Percentiles rank a stretch among this genome's conserved stretches.
Evolutionary conservation across 1,139 yeast genomes (phyloP).

Genomic region (Starmera stellimalicola): DNA sequence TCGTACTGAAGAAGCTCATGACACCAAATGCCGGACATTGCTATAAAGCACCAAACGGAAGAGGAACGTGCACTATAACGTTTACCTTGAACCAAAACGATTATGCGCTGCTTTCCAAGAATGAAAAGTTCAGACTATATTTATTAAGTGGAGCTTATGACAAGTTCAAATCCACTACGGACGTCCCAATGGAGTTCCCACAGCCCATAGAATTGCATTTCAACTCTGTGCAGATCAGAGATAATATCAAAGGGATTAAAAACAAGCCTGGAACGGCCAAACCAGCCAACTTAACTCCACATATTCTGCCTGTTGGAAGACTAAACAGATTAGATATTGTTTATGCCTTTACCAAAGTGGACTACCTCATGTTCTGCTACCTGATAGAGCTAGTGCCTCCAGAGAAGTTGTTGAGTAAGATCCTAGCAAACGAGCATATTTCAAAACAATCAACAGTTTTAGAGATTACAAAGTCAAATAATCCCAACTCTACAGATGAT

Average conservation of each 20-base stretch:
- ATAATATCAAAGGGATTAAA: constrained; percentile 50
- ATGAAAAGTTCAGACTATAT: constrained; percentile 27
- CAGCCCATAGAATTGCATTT: constrained; percentile 45
- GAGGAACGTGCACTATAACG: constrained; percentile 30
- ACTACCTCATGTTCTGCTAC: constrained; percentile 39
- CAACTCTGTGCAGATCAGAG: constrained; percentile 36
- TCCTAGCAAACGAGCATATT: constrained; percentile 36
- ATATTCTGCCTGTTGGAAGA: constrained; percentile 23
- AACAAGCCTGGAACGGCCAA: constrained; percentile 53
- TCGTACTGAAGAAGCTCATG: constrained; percentile 32
- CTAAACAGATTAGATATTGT: constrained; percentile 37
- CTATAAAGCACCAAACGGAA: constrained; percentile 25
- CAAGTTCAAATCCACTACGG: constrained; percentile 21
- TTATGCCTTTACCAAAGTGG: constrained; percentile 42
- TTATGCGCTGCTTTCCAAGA: constrained; percentile 19
- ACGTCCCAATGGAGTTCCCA: constrained; percentile 46
- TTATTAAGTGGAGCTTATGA: constrained; percentile 38
- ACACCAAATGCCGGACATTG: constrained; percentile 38
- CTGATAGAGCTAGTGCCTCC: constrained; percentile 41
- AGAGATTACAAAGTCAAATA: constrained; percentile 27
- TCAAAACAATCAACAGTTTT: constrained; percentile 35
- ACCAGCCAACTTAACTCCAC: constrained; percentile 54
- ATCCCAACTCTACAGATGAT: constrained; percentile 15
- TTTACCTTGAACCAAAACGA: constrained; percentile 37
- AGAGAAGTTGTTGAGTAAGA: constrained; percentile 24